phyloP scores from a whole-genome alignment of 1,284 basidiomycete genomes.

The Stygiomarasmius scandens region DNA sequence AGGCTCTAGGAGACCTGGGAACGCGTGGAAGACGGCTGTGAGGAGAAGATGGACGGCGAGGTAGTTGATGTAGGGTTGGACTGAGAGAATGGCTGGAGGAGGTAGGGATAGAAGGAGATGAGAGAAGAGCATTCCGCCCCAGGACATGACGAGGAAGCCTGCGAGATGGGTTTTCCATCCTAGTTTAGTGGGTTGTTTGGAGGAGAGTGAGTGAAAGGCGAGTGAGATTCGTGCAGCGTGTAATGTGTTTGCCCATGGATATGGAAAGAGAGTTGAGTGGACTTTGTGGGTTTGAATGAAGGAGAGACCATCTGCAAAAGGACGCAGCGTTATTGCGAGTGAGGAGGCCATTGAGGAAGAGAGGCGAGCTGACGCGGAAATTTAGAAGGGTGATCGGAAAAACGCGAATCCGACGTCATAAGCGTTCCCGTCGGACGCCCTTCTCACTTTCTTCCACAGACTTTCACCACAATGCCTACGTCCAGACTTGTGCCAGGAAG shows the following conservation, averaged over 20 bases:
- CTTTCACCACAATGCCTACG: conserved; percentile 21
- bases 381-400: no score
- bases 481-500: conserved; percentile 38
- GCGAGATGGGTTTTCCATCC: conserved; percentile 44
- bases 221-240: conserved; percentile 37
- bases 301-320: conserved; percentile 27
- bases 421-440: no score
- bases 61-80: conserved; percentile 48
- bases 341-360: neutral
- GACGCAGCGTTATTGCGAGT: conserved; percentile 7
- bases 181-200: conserved; percentile 20
- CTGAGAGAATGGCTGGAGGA: conserved; percentile 47
- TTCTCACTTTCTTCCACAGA: no score
- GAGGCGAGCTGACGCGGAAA: no score
- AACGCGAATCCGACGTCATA: no score
- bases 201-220: conserved; percentile 19
- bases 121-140: conserved; percentile 47
- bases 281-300: conserved; percentile 28
- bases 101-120: conserved; percentile 45
- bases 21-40: conserved; percentile 40
- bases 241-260: conserved; percentile 37
- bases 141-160: conserved; percentile 50
- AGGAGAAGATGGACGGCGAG: conserved; percentile 43
- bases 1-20: conserved; percentile 33
- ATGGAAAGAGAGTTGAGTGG: conserved; percentile 40